Conservation (phyloP, 768 basidiomycete genomes). For the Tulasnella sp. region DNA sequence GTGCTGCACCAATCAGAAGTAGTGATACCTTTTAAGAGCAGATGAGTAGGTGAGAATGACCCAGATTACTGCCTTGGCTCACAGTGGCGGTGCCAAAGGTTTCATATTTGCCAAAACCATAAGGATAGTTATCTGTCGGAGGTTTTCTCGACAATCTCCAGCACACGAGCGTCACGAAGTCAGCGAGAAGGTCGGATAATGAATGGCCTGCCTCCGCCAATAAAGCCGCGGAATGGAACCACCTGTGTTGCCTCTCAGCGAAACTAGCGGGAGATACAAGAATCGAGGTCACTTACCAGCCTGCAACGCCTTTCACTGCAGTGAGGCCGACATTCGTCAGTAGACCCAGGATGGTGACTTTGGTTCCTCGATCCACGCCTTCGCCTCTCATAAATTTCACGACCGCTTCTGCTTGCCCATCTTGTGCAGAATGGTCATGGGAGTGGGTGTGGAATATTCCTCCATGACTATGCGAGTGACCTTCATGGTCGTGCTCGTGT, state of each 20-base stretch:
- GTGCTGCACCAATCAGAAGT: constrained; percentile 79
- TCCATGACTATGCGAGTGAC: constrained; percentile 58
- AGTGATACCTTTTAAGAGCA: constrained; percentile 56
- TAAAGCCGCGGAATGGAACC: constrained; percentile 80
- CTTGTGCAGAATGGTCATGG: constrained; percentile 48
- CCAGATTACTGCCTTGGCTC: neutral
- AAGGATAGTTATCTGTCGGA: constrained; percentile 81
- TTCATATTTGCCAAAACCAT: constrained; percentile 90
- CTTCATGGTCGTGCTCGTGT: constrained; percentile 42
- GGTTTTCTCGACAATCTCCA: constrained; percentile 83
- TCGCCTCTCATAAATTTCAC: constrained; percentile 48
- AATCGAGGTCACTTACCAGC: constrained; percentile 62
- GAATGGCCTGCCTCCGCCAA: constrained; percentile 95
- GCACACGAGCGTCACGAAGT: constrained; percentile 87
- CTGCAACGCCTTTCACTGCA: constrained; percentile 80
- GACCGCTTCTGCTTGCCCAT: constrained; percentile 37
- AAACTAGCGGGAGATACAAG: neutral
- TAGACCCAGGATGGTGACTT: constrained; percentile 84
- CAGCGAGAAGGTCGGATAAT: constrained; percentile 78
- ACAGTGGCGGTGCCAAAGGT: constrained; percentile 88
- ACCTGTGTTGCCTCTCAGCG: constrained; percentile 37
- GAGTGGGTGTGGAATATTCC: constrained; percentile 59
- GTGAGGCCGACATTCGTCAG: constrained; percentile 83
- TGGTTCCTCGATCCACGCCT: constrained; percentile 67
- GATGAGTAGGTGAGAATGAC: neutral